Evolutionary conservation across 306 rosid genomes (phyloP), one percentile per base, ranked within the genome.

Genomic region (Vigna mungo): DNA sequence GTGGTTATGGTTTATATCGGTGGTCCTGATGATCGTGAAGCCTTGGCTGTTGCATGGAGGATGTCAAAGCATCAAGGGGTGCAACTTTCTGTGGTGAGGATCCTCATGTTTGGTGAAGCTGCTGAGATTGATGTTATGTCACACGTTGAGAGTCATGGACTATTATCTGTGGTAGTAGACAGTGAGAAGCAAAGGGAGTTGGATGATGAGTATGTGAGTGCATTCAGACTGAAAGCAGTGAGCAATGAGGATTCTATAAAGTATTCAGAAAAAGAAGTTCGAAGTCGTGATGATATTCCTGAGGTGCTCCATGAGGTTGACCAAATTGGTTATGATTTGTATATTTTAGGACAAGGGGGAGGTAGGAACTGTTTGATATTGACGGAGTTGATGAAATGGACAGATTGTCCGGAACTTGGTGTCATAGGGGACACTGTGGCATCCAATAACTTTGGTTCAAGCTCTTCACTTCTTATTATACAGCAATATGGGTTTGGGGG

Each of bases 1-100:
- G 34, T 72, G 18, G 7, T 80, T 4, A 53, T 80, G 83, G 3
- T 80, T 17, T 86, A 76, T 67, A 53, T 86, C 1, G 85, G 89
- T 0, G 86, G 96, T 2, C 80, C 87, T 7, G 93, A 90, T 39
- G 97, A 90, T 37, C 82, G 90, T 4, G 91, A 88, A 72, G 96
- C 97, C 23, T 64, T 88, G 7, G 83, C 86, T 2, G 61, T 86
- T 46, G 87, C 89, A n/a, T 83, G 84, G 88, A 85, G 90, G 72
- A 86, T 92, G 89, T 79, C 88, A 3, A 72, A 53, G 61, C 83
- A 88, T 52, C 82, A 83, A 9, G 23, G 62, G 18, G 66, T 87
- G 5, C 58, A 80, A 7, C 47, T 92, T 1, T 81, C 90, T 0
- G 81, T 88, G 4, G 48, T 86, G 62, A 72, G 90, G 66, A 76